Percentiles rank a stretch among this genome's conserved stretches.
These are phyloP conservation scores for Pseudozyma thailandica DNA, from an alignment of 1,284 basidiomycete species.

Conservation along the genomic window DNA sequence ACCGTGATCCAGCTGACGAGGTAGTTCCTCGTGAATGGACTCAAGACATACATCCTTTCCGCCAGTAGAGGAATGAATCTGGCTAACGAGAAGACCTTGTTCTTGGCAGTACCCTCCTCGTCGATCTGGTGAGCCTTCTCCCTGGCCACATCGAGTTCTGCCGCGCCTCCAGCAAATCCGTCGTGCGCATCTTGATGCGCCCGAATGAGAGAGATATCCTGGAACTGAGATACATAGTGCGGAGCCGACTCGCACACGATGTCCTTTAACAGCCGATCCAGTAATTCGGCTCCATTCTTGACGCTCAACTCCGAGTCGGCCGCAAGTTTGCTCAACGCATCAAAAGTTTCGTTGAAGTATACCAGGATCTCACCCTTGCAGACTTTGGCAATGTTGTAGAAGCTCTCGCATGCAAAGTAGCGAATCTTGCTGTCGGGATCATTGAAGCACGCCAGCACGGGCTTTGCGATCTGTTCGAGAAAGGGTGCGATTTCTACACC, in stretches of 20 bases:
- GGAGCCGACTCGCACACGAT: constrained; percentile 97
- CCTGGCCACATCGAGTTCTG: constrained; percentile 63
- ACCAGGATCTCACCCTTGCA: constrained; percentile 96
- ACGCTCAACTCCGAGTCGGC: constrained; percentile 96
- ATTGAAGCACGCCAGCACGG: constrained; percentile 90
- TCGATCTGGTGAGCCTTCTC: constrained; percentile 60
- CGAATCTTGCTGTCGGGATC: constrained; percentile 94
- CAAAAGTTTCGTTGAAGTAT: constrained; percentile 98
- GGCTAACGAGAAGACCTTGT: constrained; percentile 83
- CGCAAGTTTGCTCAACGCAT: constrained; percentile 95
- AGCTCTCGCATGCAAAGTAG: constrained; percentile 95
- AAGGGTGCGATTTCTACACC: constrained; percentile 92
- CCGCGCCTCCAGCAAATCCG: constrained; percentile 49
- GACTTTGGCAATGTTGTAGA: constrained; percentile 97
- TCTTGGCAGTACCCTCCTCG: constrained; percentile 44
- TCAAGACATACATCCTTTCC: constrained; percentile 93
- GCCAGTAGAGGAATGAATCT: constrained; percentile 93
- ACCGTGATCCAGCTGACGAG: constrained; percentile 96
- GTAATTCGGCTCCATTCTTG: constrained; percentile 98
- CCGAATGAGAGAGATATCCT: constrained; percentile 71
- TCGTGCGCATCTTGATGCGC: constrained; percentile 73
- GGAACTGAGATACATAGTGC: constrained; percentile 89
- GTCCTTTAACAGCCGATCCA: constrained; percentile 95
- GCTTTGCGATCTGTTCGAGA: constrained; percentile 90
- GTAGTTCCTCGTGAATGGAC: constrained; percentile 94